A percentile compares a stretch with the other conserved stretches of the same genome.
Conservation (phyloP, 805 yeast genomes). For the Barnettozyma botsteinii region DNA sequence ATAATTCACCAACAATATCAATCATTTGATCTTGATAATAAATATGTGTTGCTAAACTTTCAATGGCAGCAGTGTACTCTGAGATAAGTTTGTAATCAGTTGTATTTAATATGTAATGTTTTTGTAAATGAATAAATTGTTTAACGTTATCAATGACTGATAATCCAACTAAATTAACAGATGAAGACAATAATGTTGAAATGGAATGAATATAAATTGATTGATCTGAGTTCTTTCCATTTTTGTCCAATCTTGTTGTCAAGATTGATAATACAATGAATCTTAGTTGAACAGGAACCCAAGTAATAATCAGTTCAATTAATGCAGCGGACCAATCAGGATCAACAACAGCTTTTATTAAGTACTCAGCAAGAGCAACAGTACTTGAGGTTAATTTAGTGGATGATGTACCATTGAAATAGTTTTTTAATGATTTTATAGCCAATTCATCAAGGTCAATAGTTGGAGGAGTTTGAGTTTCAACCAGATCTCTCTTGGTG, state of each 20-base stretch:
- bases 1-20: conserved; percentile 71
- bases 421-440: conserved; percentile 42
- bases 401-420: conserved; percentile 59
- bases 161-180: conserved; percentile 80
- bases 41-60: conserved; percentile 67
- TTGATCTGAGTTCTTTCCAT: conserved; percentile 18
- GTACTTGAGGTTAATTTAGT: conserved; percentile 57
- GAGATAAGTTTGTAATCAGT: conserved; percentile 28
- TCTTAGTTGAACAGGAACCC: conserved; percentile 77
- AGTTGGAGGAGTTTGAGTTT: conserved; percentile 11
- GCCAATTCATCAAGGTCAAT: conserved; percentile 29
- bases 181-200: conserved; percentile 61
- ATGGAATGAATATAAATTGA: conserved; percentile 38
- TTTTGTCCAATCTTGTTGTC: conserved; percentile 29
- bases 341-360: conserved; percentile 31
- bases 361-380: conserved; percentile 42
- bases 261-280: conserved; percentile 54
- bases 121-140: conserved; percentile 48
- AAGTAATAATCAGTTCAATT: conserved; percentile 59
- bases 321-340: conserved; percentile 50
- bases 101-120: conserved; percentile 23
- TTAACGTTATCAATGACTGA: conserved; percentile 76
- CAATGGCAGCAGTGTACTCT: conserved; percentile 52
- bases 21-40: conserved; percentile 84
- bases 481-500: conserved; percentile 4